A percentile compares a stretch with the other conserved stretches of the same genome.
phyloP scores from a whole-genome alignment of 495 filamentous ascomycete species.

The Emericellopsis terricola region DNA sequence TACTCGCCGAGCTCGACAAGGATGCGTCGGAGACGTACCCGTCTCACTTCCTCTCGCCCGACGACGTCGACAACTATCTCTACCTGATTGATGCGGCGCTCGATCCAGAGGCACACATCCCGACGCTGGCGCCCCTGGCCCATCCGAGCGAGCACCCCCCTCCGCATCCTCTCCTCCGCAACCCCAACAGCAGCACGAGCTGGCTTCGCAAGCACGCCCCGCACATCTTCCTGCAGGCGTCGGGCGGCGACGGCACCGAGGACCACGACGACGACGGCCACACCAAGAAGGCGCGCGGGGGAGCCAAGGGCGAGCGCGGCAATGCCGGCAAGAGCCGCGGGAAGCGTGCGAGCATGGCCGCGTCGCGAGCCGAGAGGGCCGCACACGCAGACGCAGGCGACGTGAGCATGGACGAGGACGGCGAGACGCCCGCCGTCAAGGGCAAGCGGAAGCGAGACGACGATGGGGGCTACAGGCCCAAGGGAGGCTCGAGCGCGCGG shows the following conservation, averaged over 20 bases:
- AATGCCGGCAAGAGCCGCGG: conserved; percentile 1
- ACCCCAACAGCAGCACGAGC: conserved; percentile 75
- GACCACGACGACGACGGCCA: conserved; percentile 16
- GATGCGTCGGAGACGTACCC: conserved; percentile 19
- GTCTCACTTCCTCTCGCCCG: conserved; percentile 46
- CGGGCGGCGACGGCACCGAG: conserved; percentile 17
- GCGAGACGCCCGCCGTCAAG: conserved; percentile 12
- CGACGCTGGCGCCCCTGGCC: conserved; percentile 21
- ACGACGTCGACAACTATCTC: conserved; percentile 69
- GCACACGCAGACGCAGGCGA: conserved; percentile 1
- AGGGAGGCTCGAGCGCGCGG: conserved; percentile 38
- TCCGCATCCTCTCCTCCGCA: conserved; percentile 32
- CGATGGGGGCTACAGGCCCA: conserved; percentile 52
- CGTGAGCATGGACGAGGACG: conserved; percentile 35
- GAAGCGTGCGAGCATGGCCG: conserved; percentile 26
- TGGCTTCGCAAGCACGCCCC: conserved; percentile 77
- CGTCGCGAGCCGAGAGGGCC: conserved; percentile 4
- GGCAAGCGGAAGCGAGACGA: conserved; percentile 40
- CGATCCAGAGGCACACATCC: conserved; percentile 17
- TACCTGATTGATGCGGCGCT: conserved; percentile 49
- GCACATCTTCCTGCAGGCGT: conserved; percentile 60
- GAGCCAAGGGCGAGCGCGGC: conserved; percentile 7
- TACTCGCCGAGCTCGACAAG: conserved; percentile 23
- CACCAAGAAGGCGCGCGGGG: conserved; percentile 12
- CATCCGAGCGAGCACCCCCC: conserved; percentile 16